These are phyloP conservation scores for Alnus glutinosa DNA, from an alignment of 306 rosid genomes.

Conservation along the genomic window DNA sequence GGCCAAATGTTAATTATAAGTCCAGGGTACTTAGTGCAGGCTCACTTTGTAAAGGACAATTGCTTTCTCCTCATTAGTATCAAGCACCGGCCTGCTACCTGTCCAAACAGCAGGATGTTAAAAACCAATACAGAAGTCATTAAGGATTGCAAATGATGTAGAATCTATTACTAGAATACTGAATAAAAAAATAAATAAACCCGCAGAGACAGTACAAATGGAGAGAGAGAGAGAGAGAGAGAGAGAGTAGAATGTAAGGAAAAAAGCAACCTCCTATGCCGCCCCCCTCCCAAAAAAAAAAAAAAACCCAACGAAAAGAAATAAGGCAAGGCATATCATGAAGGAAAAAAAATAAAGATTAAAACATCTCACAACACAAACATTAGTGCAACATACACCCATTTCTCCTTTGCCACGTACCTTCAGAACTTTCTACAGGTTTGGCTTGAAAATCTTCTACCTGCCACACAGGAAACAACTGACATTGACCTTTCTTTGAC, in stretches of 20 bases:
- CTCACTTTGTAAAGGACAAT: constrained; percentile 86
- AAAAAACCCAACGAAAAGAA: not conserved
- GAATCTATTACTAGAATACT: not conserved
- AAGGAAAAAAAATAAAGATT: not conserved
- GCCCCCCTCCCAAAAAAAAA: not conserved
- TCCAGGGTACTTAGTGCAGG: constrained; percentile 19
- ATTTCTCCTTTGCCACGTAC: constrained; percentile 36
- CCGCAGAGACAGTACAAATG: not conserved
- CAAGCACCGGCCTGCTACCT: constrained; percentile 62
- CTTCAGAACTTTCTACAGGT: constrained; percentile 64
- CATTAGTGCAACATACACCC: not conserved
- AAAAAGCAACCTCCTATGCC: not conserved
- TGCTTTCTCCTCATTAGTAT: constrained; percentile 80
- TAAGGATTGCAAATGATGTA: not conserved
- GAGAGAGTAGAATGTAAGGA: not conserved
- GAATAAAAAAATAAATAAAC: not conserved
- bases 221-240: not conserved
- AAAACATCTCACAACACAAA: not conserved
- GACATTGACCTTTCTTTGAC: constrained; percentile 21
- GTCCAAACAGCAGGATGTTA: constrained; percentile 32
- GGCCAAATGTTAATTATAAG: not conserved
- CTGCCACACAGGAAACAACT: constrained; percentile 48
- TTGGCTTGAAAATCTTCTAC: constrained; percentile 68
- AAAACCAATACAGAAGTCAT: constrained; percentile 22
- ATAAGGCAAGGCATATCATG: not conserved